Evolutionary conservation across 305 asterid genomes (phyloP), one percentile per base, ranked within the genome.

Genomic region (Nicotiana rustica): DNA sequence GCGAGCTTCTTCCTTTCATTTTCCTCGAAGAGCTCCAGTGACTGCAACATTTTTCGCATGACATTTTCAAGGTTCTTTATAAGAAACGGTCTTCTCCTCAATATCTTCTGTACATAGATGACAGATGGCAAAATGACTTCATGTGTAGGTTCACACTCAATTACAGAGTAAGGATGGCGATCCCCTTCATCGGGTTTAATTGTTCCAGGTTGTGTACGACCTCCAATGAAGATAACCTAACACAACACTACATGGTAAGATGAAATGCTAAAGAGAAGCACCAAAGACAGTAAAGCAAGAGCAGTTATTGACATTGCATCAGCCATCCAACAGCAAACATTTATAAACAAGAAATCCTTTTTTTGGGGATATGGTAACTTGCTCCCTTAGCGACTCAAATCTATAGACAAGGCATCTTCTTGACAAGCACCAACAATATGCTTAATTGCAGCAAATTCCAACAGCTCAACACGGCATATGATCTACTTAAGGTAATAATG

Each of bases 11-110:
- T 94, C 85, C 97, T 92, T 89, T 96, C 99, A 91, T 94, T 94
- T 81, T 94, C 97, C 86, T 95, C 97, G 33, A 96, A 96, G 73
- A 96, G 97, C 82, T 96, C 99, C 94, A 96, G 87, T 0, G 98
- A 94, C 85, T 96, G 99, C 83, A 96, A 86, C 91, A 94, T 92
- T 83, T 92, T 92, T 87, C 90, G 97, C 98, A 93, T 93, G 86
- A 93, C 99, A 94, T 96, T 96, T 93, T 96, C 99, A 86, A 96
- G 99, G 86, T 90, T 96, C 89, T 96, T 96, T 85, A 96, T 96
- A 77, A 96, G 97, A 83, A 96, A 96, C 47, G 99, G 98, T 82
- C 84, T 92, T 83, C 99, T 91, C 88, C 98, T 89, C 86, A 96
- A 87, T 76, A 96, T 87, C 93, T 96, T 96, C 89, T 96, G 99